These are phyloP conservation scores for Hericium rajendrae DNA, from an alignment of 768 basidiomycete genomes.

Conservation along the genomic window DNA sequence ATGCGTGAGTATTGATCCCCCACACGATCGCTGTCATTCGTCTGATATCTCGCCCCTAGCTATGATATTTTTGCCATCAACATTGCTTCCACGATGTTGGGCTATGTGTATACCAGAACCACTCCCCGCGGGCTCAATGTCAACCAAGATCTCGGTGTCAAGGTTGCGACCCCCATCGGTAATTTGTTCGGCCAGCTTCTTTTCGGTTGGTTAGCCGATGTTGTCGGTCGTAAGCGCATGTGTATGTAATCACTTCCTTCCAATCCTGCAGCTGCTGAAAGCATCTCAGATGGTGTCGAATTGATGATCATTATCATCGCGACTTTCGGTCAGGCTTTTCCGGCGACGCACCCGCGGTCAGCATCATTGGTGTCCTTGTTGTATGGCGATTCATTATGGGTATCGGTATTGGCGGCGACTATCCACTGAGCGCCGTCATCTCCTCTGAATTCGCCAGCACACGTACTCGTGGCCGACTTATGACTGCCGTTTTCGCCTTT, in stretches of 20 bases:
- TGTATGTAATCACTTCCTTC: constrained; percentile 34
- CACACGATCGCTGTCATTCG: not conserved
- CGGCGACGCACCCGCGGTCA: constrained; percentile 54
- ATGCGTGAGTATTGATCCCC: constrained; percentile 38
- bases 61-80: constrained; percentile 90
- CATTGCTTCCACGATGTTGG: constrained; percentile 76
- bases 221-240: constrained; percentile 42
- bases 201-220: constrained; percentile 37
- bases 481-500: constrained; percentile 79
- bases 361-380: constrained; percentile 66
- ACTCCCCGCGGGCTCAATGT: constrained; percentile 22
- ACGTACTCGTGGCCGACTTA: constrained; percentile 70
- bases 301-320: constrained; percentile 76
- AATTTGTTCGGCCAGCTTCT: constrained; percentile 32
- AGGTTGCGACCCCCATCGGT: constrained; percentile 32
- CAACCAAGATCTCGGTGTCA: constrained; percentile 39
- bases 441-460: constrained; percentile 83
- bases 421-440: constrained; percentile 78
- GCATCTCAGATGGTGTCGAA: constrained; percentile 51
- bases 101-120: constrained; percentile 60
- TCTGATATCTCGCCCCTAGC: constrained; percentile 18
- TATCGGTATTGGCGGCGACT: constrained; percentile 83
- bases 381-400: constrained; percentile 83
- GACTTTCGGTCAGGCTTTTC: constrained; percentile 76
- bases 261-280: not conserved